Percentiles rank a stretch among this genome's conserved stretches.
phyloP scores from a whole-genome alignment of 345 rosid species.

The Rubroshorea leprosula region DNA sequence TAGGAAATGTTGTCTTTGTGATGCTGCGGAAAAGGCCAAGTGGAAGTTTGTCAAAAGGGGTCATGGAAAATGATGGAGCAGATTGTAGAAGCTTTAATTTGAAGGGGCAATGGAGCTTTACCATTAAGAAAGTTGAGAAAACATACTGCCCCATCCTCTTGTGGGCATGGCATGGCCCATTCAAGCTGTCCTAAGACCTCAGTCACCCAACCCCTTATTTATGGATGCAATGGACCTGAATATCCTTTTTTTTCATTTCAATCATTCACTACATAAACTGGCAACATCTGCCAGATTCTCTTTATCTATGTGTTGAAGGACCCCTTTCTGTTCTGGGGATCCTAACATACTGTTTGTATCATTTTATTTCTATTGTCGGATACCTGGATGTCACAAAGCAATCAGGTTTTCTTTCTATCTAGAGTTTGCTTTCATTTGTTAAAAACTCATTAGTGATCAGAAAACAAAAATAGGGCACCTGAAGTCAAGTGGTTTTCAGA shows the following conservation, averaged over 20 bases:
- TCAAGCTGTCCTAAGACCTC: conserved; percentile 39
- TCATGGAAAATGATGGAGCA: conserved; percentile 15
- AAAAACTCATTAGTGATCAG: conserved; percentile 5
- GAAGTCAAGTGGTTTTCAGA: background rate
- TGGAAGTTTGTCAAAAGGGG: conserved; percentile 17
- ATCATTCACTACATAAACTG: conserved; percentile 29
- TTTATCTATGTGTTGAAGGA: conserved; percentile 19
- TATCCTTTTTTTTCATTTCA: conserved; percentile 16
- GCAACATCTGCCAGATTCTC: conserved; percentile 35
- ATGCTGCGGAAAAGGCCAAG: conserved; percentile 13
- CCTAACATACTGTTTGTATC: conserved; percentile 17
- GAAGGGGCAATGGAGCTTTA: conserved; percentile 12
- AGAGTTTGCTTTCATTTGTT: conserved; percentile 10
- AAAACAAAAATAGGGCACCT: background rate
- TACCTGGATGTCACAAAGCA: conserved; percentile 1
- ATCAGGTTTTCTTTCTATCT: conserved; percentile 2
- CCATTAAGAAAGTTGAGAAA: conserved; percentile 20
- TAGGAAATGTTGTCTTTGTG: background rate
- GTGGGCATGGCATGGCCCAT: conserved; percentile 44
- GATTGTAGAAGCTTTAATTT: conserved; percentile 5
- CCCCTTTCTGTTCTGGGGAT: conserved; percentile 10
- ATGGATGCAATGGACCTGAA: conserved; percentile 37
- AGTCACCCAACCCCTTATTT: conserved; percentile 11
- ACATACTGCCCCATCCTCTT: conserved; percentile 31
- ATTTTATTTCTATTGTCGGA: conserved; percentile 13